Evolutionary conservation across 2,329 filamentous ascomycete species (phyloP), one percentile per base, ranked within the genome.

Genomic region (Torrubiellomyces zombiae): DNA sequence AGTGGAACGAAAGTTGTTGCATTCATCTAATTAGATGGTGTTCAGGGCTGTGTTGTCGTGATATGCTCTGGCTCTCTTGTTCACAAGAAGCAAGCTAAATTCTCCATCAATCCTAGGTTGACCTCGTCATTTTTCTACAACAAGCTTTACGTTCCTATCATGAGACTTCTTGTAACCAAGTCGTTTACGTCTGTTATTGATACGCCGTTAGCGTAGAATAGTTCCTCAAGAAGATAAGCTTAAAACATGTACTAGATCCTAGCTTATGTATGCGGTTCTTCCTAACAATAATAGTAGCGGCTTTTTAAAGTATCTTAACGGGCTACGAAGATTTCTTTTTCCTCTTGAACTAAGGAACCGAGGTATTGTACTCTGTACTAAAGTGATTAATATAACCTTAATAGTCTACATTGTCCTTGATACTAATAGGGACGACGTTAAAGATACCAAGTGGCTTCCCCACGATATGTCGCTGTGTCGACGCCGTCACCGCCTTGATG

Each of bases 211-310:
- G n/a, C n/a, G n/a, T n/a, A n/a, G n/a, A n/a, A n/a, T n/a, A n/a
- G n/a, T n/a, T n/a, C n/a, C n/a, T n/a, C 3, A 6, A 16, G 5
- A 9, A 5, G 3, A 9, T 10, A 18, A 3, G 12, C 12, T 14
- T 9, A 7, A n/a, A n/a, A 20, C 52, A 67, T 74, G 31, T 32
- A 59, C 56, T 58, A 38, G 78, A 66, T 2, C 81, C 82, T 19
- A 85, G 47, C 51, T 82, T 81, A 47, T 82, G 79, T 76, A 83
- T 89, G 25, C 64, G 75, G 31, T 73, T 67, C 54, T 81, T 85
- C 12, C 75, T 81, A 28, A 85, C 55, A 25, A 82, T 56, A 13
- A 91, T 55, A 2, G 75, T 81, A 2, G 82, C 82, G 1, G 72
- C 73, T 30, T 80, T 73, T 40, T 77, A 63, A 47, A 81, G 65